Conservation (phyloP, 2,329 filamentous ascomycete genomes). For the Apiospora pterosperma region DNA sequence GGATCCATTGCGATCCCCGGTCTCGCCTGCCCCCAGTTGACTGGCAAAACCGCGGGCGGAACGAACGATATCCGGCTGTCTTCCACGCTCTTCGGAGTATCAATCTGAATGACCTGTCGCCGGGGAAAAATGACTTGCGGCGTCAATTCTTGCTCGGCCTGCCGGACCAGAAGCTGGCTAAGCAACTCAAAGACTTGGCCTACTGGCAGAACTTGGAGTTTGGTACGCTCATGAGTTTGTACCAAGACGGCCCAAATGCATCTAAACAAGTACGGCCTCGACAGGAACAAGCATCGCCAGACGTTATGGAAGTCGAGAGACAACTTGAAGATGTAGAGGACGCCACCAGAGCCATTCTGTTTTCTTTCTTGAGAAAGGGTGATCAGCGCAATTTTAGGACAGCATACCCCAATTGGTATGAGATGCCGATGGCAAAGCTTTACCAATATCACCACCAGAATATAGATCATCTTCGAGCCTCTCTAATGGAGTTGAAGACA, state of each 20-base stretch:
- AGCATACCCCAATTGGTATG: constrained; percentile 15
- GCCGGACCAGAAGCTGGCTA: constrained; percentile 17
- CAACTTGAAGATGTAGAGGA: neutral
- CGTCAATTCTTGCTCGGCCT: constrained; percentile 17
- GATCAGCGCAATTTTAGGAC: neutral
- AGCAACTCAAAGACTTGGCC: constrained; percentile 14
- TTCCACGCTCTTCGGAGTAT: constrained; percentile 19
- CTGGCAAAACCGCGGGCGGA: constrained; percentile 3
- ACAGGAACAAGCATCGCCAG: neutral
- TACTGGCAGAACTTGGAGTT: constrained; percentile 17
- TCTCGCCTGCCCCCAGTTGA: constrained; percentile 12
- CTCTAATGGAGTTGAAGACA: neutral
- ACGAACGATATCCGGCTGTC: constrained; percentile 12
- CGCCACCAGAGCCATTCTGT: neutral
- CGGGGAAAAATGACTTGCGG: constrained; percentile 13
- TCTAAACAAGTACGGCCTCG: neutral
- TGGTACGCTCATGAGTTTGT: constrained; percentile 14
- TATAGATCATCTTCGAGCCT: neutral
- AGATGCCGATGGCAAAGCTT: constrained; percentile 16
- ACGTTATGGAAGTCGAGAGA: neutral
- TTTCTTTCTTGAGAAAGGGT: neutral
- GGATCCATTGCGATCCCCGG: constrained; percentile 18
- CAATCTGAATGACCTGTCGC: constrained; percentile 12
- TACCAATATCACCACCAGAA: constrained; percentile 15
- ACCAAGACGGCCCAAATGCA: neutral